A percentile compares a stretch with the other conserved stretches of the same genome.
Evolutionary conservation across 1,139 yeast genomes (phyloP).

Genomic region (Sugiyamaella novakii): DNA sequence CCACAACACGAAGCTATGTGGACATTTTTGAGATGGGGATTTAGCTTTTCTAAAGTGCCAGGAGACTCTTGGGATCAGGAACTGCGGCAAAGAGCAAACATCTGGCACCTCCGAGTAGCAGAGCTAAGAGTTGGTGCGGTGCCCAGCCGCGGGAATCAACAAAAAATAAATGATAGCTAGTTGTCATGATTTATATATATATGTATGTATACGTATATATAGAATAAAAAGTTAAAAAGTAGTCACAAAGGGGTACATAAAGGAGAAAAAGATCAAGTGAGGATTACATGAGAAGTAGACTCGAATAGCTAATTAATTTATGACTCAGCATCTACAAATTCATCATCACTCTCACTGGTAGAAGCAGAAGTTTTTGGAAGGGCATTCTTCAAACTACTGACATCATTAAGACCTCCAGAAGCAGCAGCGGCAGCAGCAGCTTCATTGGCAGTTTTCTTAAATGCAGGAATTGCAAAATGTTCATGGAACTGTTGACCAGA

Average conservation of each 20-base stretch:
- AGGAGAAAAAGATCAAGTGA: too few relatives aligned
- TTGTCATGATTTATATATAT: neutral
- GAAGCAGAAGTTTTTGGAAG: constrained; percentile 8
- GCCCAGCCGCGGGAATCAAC: too few relatives aligned
- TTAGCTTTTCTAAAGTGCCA: neutral
- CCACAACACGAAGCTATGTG: constrained; percentile 34
- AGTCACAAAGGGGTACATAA: neutral
- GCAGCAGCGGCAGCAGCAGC: constrained; percentile 6
- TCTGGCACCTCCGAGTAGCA: constrained; percentile 3
- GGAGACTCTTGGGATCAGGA: constrained; percentile 6
- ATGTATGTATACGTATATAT: neutral
- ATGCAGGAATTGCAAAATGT: constrained; percentile 70
- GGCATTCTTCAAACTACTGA: constrained; percentile 20
- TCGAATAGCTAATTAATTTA: too few relatives aligned
- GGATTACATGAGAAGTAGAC: too few relatives aligned
- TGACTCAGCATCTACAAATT: constrained; percentile 33
- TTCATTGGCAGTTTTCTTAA: constrained; percentile 47
- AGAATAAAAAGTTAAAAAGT: constrained; percentile 4
- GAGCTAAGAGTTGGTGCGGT: too few relatives aligned
- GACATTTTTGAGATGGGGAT: constrained; percentile 25
- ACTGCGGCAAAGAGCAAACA: neutral
- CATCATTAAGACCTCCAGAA: constrained; percentile 18
- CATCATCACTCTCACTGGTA: constrained; percentile 27
- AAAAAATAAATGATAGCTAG: too few relatives aligned
- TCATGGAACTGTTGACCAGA: constrained; percentile 74